A percentile compares a stretch with the other conserved stretches of the same genome.
These are phyloP conservation scores for Neonectria hederae DNA, from an alignment of 2,329 filamentous ascomycete genomes.

Conservation along the genomic window DNA sequence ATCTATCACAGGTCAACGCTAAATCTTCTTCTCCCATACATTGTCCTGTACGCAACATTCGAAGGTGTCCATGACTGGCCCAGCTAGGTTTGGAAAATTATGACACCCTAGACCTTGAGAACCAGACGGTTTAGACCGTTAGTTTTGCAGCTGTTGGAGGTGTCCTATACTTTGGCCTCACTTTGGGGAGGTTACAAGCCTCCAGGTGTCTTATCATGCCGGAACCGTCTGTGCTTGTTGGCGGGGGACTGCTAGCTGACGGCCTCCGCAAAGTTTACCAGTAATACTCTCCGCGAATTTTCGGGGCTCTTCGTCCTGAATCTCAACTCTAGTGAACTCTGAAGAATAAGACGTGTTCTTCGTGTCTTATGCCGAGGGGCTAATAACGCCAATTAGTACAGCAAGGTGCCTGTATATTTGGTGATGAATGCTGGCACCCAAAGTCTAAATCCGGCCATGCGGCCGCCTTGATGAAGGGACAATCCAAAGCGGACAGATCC, in stretches of 20 bases:
- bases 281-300: background rate
- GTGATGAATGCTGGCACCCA: background rate
- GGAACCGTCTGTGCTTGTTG: background rate
- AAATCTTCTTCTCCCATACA: no score
- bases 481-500: background rate
- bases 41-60: no score
- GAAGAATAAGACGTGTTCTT: background rate
- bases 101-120: background rate
- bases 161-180: background rate
- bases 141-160: background rate
- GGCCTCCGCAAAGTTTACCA: background rate
- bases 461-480: background rate
- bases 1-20: background rate
- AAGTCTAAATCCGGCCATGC: background rate
- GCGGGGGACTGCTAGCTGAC: background rate
- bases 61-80: no score
- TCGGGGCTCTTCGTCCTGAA: background rate
- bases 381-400: background rate
- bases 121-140: background rate
- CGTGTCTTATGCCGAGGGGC: background rate
- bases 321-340: background rate
- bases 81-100: background rate
- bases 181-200: background rate
- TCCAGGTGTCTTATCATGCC: background rate
- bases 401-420: background rate